These are phyloP conservation scores for Porcisia deanei DNA, from an alignment of 208 protist genomes.

Conservation along the genomic window DNA sequence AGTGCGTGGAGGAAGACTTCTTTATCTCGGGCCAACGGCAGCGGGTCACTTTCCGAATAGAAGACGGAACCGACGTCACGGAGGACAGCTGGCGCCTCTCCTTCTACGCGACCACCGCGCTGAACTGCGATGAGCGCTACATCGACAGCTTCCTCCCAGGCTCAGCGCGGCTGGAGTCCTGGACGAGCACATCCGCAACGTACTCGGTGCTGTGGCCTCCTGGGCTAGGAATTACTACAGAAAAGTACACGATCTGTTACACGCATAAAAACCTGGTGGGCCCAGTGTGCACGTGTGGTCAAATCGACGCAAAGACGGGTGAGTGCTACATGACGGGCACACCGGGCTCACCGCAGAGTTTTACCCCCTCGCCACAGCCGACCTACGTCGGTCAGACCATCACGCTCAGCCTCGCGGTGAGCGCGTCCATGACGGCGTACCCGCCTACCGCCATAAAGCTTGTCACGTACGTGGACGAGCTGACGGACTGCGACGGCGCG, in stretches of 20 bases:
- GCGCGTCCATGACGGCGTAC: conserved; percentile 42
- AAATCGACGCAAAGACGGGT: conserved; percentile 64
- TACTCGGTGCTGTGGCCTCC: conserved; percentile 87
- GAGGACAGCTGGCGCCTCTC: conserved; percentile 80
- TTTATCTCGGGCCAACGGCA: conserved; percentile 72
- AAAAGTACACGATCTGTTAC: conserved; percentile 84
- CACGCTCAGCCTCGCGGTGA: conserved; percentile 42
- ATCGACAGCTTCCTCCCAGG: conserved; percentile 56
- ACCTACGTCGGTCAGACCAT: conserved; percentile 88
- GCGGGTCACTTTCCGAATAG: conserved; percentile 61
- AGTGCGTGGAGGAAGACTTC: conserved; percentile 56
- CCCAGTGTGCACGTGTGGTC: conserved; percentile 81
- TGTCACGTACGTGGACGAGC: conserved; percentile 51
- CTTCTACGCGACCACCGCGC: conserved; percentile 54
- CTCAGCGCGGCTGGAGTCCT: conserved; percentile 29
- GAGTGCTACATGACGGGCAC: conserved; percentile 72
- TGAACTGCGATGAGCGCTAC: conserved; percentile 57
- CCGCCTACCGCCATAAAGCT: conserved; percentile 74
- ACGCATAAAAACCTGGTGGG: conserved; percentile 48
- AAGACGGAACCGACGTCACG: conserved; percentile 43
- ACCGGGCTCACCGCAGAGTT: conserved; percentile 49
- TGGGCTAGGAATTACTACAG: conserved; percentile 39
- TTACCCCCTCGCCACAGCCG: conserved; percentile 49
- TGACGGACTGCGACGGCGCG: conserved; percentile 54
- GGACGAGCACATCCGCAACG: conserved; percentile 52